These are phyloP conservation scores for Metschnikowia cerradonensis DNA, from an alignment of 805 yeast genomes.

Conservation along the genomic window DNA sequence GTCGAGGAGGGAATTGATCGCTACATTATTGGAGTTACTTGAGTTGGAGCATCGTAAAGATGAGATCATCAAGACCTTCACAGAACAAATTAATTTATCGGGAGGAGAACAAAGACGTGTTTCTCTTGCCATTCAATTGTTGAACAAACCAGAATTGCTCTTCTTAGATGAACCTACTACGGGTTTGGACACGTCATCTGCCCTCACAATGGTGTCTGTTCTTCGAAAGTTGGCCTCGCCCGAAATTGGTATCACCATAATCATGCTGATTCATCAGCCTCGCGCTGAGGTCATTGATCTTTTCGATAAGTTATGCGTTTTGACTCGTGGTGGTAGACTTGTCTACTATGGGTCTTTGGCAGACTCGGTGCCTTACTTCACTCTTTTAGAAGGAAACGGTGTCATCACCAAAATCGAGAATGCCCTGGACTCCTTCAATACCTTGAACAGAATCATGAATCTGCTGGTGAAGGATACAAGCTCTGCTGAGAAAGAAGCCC, in stretches of 20 bases:
- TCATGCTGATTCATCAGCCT: conserved; percentile 82
- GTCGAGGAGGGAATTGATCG: conserved; percentile 49
- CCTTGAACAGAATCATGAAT: conserved; percentile 16
- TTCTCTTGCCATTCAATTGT: conserved; percentile 72
- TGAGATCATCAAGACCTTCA: conserved; percentile 51
- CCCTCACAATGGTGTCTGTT: conserved; percentile 58
- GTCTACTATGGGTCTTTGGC: conserved; percentile 43
- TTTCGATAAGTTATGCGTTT: conserved; percentile 63
- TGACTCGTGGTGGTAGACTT: conserved; percentile 56
- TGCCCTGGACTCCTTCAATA: conserved; percentile 9
- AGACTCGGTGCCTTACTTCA: conserved; percentile 50
- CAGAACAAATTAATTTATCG: conserved; percentile 56
- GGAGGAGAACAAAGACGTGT: conserved; percentile 84
- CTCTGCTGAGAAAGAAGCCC: conserved; percentile 12
- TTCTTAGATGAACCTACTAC: conserved; percentile 89
- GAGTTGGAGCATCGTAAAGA: conserved; percentile 63
- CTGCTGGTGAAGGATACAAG: conserved; percentile 17
- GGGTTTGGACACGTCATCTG: conserved; percentile 77
- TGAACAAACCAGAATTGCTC: conserved; percentile 70
- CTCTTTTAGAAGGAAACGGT: conserved; percentile 9
- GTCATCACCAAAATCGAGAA: conserved; percentile 8
- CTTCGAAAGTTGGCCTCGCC: conserved; percentile 46
- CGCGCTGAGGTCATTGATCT: conserved; percentile 67
- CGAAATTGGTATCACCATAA: conserved; percentile 62
- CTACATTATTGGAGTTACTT: conserved; percentile 57